phyloP scores from a whole-genome alignment of 805 yeast species.

The Metschnikowia rubicola region DNA sequence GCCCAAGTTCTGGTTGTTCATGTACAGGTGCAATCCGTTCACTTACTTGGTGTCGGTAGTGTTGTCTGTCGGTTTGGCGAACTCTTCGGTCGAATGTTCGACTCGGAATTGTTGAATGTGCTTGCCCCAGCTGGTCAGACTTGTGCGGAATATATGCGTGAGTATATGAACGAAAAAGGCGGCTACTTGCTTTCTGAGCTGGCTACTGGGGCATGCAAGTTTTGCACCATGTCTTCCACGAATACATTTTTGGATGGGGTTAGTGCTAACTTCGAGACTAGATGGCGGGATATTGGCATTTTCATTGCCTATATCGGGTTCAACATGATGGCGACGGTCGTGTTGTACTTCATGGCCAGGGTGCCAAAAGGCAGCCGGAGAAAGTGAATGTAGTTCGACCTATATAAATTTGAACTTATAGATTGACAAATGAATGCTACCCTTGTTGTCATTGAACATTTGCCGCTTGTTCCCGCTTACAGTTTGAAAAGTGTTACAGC shows the following conservation, averaged over 20 bases:
- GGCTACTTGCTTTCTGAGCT: slow-evolving; percentile 5
- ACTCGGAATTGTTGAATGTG: slow-evolving; percentile 44
- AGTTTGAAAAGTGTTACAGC: background rate
- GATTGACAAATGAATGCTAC: too few species aligned
- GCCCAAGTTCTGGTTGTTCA: slow-evolving; percentile 48
- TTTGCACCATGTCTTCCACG: slow-evolving; percentile 3
- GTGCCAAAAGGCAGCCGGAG: slow-evolving; percentile 55
- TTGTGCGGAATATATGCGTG: slow-evolving; percentile 4
- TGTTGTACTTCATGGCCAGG: slow-evolving; percentile 51
- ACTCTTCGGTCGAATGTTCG: slow-evolving; percentile 48
- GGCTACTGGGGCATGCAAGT: slow-evolving; percentile 1
- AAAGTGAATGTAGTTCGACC: background rate
- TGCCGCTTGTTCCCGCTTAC: too few species aligned
- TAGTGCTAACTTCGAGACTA: background rate
- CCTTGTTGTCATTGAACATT: too few species aligned
- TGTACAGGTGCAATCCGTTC: slow-evolving; percentile 44
- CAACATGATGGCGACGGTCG: slow-evolving; percentile 5
- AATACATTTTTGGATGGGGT: slow-evolving; percentile 1
- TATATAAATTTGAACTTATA: too few species aligned
- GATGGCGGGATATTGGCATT: slow-evolving; percentile 10
- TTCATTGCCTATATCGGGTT: slow-evolving; percentile 2
- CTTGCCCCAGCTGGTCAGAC: slow-evolving; percentile 38
- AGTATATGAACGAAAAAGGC: background rate
- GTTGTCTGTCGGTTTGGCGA: slow-evolving; percentile 40
- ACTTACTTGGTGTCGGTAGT: slow-evolving; percentile 46